Percentiles rank a stretch among this genome's conserved stretches.
Conservation (phyloP, 305 asterid species). For the Fraxinus xanthoxyloides region DNA sequence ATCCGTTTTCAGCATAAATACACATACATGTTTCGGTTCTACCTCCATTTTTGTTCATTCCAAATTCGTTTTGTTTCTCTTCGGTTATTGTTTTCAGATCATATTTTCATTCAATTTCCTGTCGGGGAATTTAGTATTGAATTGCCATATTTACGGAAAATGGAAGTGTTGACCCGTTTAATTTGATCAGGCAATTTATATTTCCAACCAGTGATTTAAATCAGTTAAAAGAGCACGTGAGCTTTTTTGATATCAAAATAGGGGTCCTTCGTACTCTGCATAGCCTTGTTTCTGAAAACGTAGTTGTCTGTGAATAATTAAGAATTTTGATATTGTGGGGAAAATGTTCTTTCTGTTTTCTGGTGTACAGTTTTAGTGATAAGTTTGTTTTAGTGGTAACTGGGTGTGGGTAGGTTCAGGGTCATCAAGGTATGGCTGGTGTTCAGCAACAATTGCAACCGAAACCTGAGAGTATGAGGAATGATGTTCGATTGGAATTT, state of each 20-base stretch:
- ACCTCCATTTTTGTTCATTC: slow-evolving; percentile 8
- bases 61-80: not conserved
- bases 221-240: slow-evolving; percentile 28
- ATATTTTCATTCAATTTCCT: not conserved
- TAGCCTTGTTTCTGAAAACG: slow-evolving; percentile 36
- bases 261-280: slow-evolving; percentile 43
- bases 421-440: slow-evolving; percentile 52
- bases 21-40: not conserved
- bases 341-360: slow-evolving; percentile 22
- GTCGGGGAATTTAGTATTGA: not conserved
- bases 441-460: slow-evolving; percentile 67
- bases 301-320: slow-evolving; percentile 35
- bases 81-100: slow-evolving; percentile 9
- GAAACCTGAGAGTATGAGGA: slow-evolving; percentile 25
- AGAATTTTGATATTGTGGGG: slow-evolving; percentile 29
- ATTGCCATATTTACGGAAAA: not conserved
- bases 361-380: slow-evolving; percentile 24
- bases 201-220: slow-evolving; percentile 33
- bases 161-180: slow-evolving; percentile 13
- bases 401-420: slow-evolving; percentile 32
- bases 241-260: slow-evolving; percentile 20
- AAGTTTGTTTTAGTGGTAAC: slow-evolving; percentile 19
- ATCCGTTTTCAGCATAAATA: slow-evolving; percentile 14
- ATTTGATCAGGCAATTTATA: slow-evolving; percentile 51
- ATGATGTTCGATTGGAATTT: slow-evolving; percentile 56